Base-by-base conservation (phyloP, 495 filamentous ascomycete species). In the Pyrenopolyporus hunteri region DNA sequence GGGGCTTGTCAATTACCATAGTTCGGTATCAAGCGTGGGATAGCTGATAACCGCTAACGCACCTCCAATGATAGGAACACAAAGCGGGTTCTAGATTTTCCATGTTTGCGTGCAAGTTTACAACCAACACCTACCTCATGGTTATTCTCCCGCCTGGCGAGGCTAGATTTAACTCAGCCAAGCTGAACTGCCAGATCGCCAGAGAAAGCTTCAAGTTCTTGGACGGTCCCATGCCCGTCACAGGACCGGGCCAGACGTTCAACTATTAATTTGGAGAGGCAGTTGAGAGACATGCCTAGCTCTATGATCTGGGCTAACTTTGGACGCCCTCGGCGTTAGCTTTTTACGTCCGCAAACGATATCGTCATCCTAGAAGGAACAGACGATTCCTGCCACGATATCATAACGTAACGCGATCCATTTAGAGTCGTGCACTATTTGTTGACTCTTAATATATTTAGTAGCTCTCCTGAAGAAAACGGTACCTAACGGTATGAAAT, bases 41-140 rank as follows among this genome's bases (percentile, higher is more conserved):
- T 2, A 23, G 17, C 1, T 2, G 19, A 1, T 1, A 22, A 42
- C 23, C 17, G 37, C 68, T 70, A 61, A 70, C 42, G 3, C 1
- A 3, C 6, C n/a, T n/a, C n/a, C 9, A 43, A 52, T 9, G n/a
- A 45, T 16, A 71, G 69, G 83, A 86, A 66, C 73, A 84, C 59
- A 82, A 83, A 59, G 77, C 82, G 39, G 76, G 75, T 53, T 57
- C 75, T 16, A 80, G 85, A 43, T 98, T 98, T 76, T 92, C 89
- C 73, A 87, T 96, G 78, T 96, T 97, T 70, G 87, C 96, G 35
- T 87, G 88, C 60, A 89, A 92, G 51, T 88, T 98, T 66, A 98
- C 94, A 0, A 91, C 93, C 31, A 98, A 98, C 68, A 98, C 94
- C 7, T 98, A 97, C 67, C 88, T 98, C 45, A 88, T 96, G 53